These are phyloP conservation scores for Aspergillus haitiensis DNA, from an alignment of 495 filamentous ascomycete genomes.

Conservation along the genomic window DNA sequence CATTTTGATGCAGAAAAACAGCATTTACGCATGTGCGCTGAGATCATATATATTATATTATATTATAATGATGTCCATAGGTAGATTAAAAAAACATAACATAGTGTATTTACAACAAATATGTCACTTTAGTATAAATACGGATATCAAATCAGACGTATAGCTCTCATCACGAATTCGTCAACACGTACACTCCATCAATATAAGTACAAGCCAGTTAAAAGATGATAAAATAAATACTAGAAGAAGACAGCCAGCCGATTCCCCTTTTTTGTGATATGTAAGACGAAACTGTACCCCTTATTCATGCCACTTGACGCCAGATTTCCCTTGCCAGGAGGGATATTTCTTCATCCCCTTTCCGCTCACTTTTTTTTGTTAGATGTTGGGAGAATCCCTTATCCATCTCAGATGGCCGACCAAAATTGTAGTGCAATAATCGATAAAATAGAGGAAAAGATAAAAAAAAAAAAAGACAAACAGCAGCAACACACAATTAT, in stretches of 20 bases:
- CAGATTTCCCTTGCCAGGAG: neutral
- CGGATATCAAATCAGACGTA: constrained; percentile 5
- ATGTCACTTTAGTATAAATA: constrained; percentile 3
- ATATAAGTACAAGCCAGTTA: constrained; percentile 18
- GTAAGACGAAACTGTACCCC: constrained; percentile 1
- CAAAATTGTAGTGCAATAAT: neutral
- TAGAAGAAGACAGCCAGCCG: constrained; percentile 2
- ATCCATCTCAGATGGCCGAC: constrained; percentile 10
- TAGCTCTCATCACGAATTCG: constrained; percentile 14
- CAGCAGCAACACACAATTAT: neutral
- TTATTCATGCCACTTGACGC: constrained; percentile 5
- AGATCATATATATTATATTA: neutral
- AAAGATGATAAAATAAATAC: neutral
- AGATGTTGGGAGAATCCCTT: neutral
- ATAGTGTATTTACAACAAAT: neutral
- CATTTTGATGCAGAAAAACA: no score
- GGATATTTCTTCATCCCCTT: neutral
- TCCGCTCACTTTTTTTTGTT: neutral
- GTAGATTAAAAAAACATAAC: neutral
- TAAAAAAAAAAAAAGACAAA: no score
- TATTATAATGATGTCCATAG: neutral
- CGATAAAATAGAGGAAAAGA: neutral
- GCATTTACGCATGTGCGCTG: neutral
- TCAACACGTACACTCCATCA: constrained; percentile 17
- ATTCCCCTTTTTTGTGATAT: constrained; percentile 5